phyloP scores from a whole-genome alignment of 1,284 basidiomycete species.

The Filobasidium uniguttulatum region DNA sequence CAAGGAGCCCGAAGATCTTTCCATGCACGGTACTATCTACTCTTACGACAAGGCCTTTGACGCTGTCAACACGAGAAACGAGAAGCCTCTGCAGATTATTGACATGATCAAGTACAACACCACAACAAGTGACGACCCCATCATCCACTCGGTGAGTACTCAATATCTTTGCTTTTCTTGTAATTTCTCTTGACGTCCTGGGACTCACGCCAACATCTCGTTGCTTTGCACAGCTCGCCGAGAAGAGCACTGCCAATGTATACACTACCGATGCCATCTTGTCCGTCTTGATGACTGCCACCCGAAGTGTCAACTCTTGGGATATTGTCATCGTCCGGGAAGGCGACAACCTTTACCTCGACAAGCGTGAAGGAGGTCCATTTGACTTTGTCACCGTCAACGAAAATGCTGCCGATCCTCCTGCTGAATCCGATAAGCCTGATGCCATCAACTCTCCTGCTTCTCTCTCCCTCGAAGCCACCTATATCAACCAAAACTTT shows the following conservation, averaged over 20 bases:
- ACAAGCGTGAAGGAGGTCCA: constrained; percentile 95
- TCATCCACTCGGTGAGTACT: constrained; percentile 63
- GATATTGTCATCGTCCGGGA: constrained; percentile 92
- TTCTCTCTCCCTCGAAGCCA: constrained; percentile 88
- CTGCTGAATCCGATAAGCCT: constrained; percentile 65
- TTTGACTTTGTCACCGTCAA: constrained; percentile 97
- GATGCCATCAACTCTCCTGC: constrained; percentile 78
- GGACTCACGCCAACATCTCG: not conserved
- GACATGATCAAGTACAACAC: constrained; percentile 97
- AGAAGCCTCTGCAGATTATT: constrained; percentile 75
- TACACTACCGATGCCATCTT: constrained; percentile 95
- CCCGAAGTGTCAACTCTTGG: constrained; percentile 95
- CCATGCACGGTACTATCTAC: constrained; percentile 67
- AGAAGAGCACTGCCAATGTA: constrained; percentile 64
- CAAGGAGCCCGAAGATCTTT: constrained; percentile 67
- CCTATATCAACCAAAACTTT: constrained; percentile 99
- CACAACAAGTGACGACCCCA: constrained; percentile 91
- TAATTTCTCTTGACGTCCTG: not conserved
- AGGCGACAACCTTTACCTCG: constrained; percentile 86
- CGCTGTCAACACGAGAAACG: constrained; percentile 84
- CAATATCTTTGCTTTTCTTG: not conserved
- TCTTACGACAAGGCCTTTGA: constrained; percentile 93
- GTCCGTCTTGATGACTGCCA: constrained; percentile 88
- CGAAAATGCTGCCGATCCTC: constrained; percentile 94
- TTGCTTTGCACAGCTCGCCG: constrained; percentile 47